Evolutionary conservation across 129 eudicot species (phyloP).

Genomic region (Arctium minus): DNA sequence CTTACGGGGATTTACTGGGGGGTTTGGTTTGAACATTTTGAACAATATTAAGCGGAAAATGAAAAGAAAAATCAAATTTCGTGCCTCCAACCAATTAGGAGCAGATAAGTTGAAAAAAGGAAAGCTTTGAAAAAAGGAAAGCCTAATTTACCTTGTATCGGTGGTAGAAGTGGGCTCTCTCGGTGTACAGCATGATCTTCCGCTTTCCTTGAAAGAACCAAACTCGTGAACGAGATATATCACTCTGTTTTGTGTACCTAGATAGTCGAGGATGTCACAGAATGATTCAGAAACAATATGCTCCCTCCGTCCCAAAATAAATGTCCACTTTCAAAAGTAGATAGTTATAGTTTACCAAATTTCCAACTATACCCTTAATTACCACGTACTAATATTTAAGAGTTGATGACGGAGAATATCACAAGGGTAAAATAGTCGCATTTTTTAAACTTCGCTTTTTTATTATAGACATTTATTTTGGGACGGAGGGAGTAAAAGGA

Average conservation of each 20-base stretch:
- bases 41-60: neutral
- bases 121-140: neutral
- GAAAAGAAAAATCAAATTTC: neutral
- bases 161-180: slow-evolving; percentile 85
- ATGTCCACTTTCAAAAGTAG: too few relatives aligned
- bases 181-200: slow-evolving; percentile 83
- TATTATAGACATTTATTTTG: too few relatives aligned
- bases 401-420: too few relatives aligned
- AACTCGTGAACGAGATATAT: slow-evolving; percentile 71
- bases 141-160: slow-evolving; percentile 64
- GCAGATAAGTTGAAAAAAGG: neutral
- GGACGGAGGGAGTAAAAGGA: neutral
- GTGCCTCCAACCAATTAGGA: neutral
- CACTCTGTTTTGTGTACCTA: slow-evolving; percentile 58
- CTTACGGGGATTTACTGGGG: too few relatives aligned
- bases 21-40: neutral
- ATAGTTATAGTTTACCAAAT: too few relatives aligned
- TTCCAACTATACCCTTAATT: too few relatives aligned
- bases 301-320: too few relatives aligned
- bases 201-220: slow-evolving; percentile 66
- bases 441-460: too few relatives aligned
- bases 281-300: neutral
- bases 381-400: too few relatives aligned
- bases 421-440: too few relatives aligned
- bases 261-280: neutral